phyloP scores from a whole-genome alignment of 805 yeast species.

The Suhomyces sp. region DNA sequence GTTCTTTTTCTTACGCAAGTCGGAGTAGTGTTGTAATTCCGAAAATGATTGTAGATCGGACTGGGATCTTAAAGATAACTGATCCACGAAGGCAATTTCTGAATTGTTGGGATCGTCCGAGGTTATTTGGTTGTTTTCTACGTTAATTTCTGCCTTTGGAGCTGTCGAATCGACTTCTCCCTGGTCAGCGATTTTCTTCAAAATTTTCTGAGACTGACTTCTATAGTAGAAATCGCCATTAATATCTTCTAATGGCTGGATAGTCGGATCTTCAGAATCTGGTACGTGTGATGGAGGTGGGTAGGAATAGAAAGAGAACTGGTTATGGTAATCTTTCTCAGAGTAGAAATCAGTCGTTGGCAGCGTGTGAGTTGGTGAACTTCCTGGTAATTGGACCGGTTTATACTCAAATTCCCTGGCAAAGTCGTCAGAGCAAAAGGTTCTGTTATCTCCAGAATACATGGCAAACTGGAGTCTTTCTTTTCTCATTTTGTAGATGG shows the following conservation, averaged over 20 bases:
- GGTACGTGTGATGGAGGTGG: not conserved
- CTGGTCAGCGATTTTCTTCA: slow-evolving; percentile 1
- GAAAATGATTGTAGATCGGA: slow-evolving; percentile 7
- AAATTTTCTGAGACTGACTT: slow-evolving; percentile 11
- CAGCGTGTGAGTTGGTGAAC: not conserved
- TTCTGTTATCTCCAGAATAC: not conserved
- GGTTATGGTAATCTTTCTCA: not conserved
- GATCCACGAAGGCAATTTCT: not conserved
- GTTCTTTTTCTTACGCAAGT: slow-evolving; percentile 19
- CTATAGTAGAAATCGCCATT: slow-evolving; percentile 16
- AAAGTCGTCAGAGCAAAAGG: not conserved
- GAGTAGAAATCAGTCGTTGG: not conserved
- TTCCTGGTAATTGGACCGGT: slow-evolving; percentile 3
- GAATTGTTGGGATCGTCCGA: not conserved
- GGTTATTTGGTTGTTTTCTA: not conserved
- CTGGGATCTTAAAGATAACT: not conserved
- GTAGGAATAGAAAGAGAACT: not conserved
- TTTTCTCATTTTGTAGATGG: slow-evolving; percentile 14
- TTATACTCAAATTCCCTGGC: slow-evolving; percentile 3
- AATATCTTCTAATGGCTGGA: slow-evolving; percentile 9
- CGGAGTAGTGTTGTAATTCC: slow-evolving; percentile 8
- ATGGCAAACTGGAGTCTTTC: slow-evolving; percentile 9
- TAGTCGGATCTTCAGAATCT: slow-evolving; percentile 4
- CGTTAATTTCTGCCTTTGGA: not conserved
- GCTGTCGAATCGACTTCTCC: not conserved